Evolutionary conservation across 2,329 filamentous ascomycete species (phyloP).

Genomic region (Xenoacremonium recifei): DNA sequence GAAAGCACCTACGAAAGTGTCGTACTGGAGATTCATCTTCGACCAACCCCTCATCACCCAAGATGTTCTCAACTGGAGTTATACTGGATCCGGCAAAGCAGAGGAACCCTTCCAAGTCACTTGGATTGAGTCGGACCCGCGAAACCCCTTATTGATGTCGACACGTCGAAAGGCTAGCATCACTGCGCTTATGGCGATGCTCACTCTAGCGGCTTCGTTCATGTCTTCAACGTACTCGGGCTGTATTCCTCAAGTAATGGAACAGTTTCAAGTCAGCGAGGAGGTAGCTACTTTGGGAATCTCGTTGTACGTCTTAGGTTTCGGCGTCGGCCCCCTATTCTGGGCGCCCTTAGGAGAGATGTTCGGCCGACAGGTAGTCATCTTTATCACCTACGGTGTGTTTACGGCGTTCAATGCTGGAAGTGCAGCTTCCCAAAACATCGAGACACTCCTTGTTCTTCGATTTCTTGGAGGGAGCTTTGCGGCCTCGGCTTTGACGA

Average conservation of each 20-base stretch:
- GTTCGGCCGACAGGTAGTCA: conserved; percentile 63
- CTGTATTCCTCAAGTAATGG: background rate
- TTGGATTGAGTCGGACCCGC: background rate
- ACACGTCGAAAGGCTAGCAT: background rate
- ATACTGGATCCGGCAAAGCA: background rate
- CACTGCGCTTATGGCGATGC: background rate
- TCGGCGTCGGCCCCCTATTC: conserved; percentile 67
- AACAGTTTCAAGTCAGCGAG: background rate
- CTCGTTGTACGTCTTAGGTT: conserved; percentile 19
- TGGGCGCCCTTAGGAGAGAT: conserved; percentile 76
- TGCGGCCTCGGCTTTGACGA: conserved; percentile 77
- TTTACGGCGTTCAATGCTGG: conserved; percentile 76
- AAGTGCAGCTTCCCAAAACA: conserved; percentile 70
- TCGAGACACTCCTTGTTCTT: conserved; percentile 70
- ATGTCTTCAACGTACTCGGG: background rate
- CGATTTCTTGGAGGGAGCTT: conserved; percentile 75
- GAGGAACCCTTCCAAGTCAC: background rate
- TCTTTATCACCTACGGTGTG: conserved; percentile 52
- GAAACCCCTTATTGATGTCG: background rate
- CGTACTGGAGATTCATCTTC: background rate
- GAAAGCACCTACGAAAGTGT: background rate
- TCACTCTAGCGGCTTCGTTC: background rate
- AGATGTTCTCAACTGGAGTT: background rate
- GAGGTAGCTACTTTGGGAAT: background rate
- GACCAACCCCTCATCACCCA: background rate